These are phyloP conservation scores for Crithidia fasciculata DNA, from an alignment of 208 protist genomes.

Conservation along the genomic window DNA sequence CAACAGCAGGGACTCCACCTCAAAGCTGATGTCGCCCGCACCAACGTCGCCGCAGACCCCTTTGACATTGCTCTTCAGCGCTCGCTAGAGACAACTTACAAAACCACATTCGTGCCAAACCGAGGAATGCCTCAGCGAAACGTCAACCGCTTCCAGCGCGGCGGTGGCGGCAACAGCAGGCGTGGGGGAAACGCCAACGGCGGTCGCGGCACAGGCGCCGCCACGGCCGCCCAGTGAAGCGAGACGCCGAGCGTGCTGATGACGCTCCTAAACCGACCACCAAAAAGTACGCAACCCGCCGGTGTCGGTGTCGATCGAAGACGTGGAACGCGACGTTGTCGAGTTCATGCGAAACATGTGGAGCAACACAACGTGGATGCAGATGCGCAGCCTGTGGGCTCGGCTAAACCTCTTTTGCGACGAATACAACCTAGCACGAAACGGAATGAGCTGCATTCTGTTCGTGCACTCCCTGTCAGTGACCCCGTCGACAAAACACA, in stretches of 20 bases:
- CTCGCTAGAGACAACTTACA: not conserved
- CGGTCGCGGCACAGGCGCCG: not conserved
- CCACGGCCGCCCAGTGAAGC: slow-evolving; percentile 1
- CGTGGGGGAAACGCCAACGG: not conserved
- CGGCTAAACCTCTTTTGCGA: slow-evolving; percentile 6
- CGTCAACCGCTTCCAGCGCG: not conserved
- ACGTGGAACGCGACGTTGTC: not conserved
- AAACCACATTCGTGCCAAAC: not conserved
- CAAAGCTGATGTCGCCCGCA: not conserved
- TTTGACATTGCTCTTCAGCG: not conserved
- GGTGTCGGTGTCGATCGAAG: not conserved
- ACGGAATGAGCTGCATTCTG: slow-evolving; percentile 2
- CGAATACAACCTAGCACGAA: not conserved
- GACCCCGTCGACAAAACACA: slow-evolving; percentile 7
- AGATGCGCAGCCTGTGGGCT: slow-evolving; percentile 20
- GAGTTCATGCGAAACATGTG: not conserved
- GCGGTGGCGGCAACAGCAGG: not conserved
- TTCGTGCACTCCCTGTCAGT: slow-evolving; percentile 11
- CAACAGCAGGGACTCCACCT: not conserved
- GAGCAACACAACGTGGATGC: slow-evolving; percentile 14
- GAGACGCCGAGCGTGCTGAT: not conserved
- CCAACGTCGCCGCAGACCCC: not conserved
- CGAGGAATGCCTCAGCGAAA: not conserved
- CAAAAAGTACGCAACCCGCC: not conserved
- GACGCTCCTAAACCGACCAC: not conserved